Base-by-base conservation (phyloP, 2,329 filamentous ascomycete genomes). In the Blastomyces gilchristii region DNA sequence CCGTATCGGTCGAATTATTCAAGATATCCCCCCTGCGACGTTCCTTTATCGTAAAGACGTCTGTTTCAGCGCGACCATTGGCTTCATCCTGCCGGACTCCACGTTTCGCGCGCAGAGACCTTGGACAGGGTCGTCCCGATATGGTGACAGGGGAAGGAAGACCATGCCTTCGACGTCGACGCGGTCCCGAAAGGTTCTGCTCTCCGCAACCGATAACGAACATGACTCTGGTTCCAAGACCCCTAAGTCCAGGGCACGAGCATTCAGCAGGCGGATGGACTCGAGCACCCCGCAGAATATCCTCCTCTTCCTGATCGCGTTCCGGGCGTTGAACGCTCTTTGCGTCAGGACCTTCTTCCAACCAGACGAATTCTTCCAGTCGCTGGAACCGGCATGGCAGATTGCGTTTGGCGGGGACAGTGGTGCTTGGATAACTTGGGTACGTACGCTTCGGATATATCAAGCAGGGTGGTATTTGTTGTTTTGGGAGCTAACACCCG, bases 311-410 rank as follows among this genome's bases (percentile, higher is more conserved):
- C 72, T 81, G 22, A 58, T 97, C 68, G 80, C 84, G 50, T 83
- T 96, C 66, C 90, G 94, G 62, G 82, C 93, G 67, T 74, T 89
- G 73, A 96, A 96, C 77, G 87, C 91, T 41, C 81, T 94, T 69
- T 85, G 82, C 66, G 80, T 95, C 63, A 81, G 84, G 67, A 97
- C 94, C 25, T 99, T 97, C 75, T 99, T 99, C 78, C 94, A 99
- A 76, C 94, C 94, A 37, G 94, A 99, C 79, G 94, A 99, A 76
- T 97, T 90, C 79, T 99, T 94, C 72, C 94, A 99, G 73, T 89
- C 91, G 1, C 83, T 97, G 54, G 94, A 99, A 78, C 93, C 94
- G 61, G 94, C 94, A 68, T 97, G 93, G 92, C 81, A 87, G 70
- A 82, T 94, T 62, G 89, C 89, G 2, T 97, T 96, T 80, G 92